Percentiles rank a stretch among this genome's conserved stretches.
Conservation (phyloP, 805 yeast genomes). For the Tanozyma kutaoensis region DNA sequence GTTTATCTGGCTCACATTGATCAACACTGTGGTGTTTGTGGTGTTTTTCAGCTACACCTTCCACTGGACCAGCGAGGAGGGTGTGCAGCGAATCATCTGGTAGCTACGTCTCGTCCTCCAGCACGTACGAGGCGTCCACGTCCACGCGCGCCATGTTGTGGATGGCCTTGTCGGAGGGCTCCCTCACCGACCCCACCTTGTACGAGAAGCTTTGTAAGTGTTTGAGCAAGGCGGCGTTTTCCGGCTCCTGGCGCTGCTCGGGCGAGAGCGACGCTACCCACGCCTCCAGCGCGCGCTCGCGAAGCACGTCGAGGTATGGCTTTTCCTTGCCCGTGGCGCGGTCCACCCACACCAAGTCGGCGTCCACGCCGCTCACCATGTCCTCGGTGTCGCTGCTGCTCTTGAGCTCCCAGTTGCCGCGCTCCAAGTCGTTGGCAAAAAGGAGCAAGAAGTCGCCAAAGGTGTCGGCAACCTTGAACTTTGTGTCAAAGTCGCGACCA, state of each 20-base stretch:
- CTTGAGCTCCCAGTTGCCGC: slow-evolving; percentile 65
- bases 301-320: slow-evolving; percentile 27
- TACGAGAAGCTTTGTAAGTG: slow-evolving; percentile 1
- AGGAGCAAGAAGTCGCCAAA: slow-evolving; percentile 82
- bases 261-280: slow-evolving; percentile 20
- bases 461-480: slow-evolving; percentile 71
- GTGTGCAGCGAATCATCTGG: slow-evolving; percentile 81
- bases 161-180: slow-evolving; percentile 15
- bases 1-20: slow-evolving; percentile 42
- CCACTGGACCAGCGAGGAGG: slow-evolving; percentile 51
- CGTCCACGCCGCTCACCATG: slow-evolving; percentile 44
- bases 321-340: slow-evolving; percentile 31
- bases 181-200: slow-evolving; percentile 1
- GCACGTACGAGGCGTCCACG: background rate
- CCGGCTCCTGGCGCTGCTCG: background rate
- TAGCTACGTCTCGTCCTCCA: slow-evolving; percentile 11
- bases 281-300: slow-evolving; percentile 14
- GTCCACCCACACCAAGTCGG: slow-evolving; percentile 61
- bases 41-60: slow-evolving; percentile 55
- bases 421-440: slow-evolving; percentile 80
- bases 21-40: slow-evolving; percentile 38
- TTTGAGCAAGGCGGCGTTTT: background rate
- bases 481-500: slow-evolving; percentile 90
- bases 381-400: slow-evolving; percentile 27
- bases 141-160: slow-evolving; percentile 1